Evolutionary conservation across 805 yeast genomes (phyloP), one percentile per base, ranked within the genome.

Genomic region (Saturnispora kantuleensis): DNA sequence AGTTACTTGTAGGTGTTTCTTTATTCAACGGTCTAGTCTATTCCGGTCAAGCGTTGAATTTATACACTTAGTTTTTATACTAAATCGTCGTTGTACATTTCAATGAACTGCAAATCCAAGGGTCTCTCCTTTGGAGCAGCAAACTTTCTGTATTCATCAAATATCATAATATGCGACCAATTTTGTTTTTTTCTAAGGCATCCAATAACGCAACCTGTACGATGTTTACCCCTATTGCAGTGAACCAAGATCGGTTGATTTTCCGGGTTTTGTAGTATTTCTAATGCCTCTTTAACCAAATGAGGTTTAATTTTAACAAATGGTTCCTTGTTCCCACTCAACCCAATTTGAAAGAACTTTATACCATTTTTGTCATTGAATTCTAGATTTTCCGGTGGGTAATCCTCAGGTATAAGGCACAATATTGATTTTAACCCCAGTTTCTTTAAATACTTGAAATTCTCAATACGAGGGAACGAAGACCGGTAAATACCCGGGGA

Each of bases 181-280:
- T 81, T 79, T 58, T 90, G 97, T 43, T 89, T 65, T 54, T 93
- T 71, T 48, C 98, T 67, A 31, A 93, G 71, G 57, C 96, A 90
- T 2, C 98, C 98, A 29, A 93, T 89, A 12, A 93, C 69, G 62
- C 97, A 93, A 0, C 98, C 98, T 0, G 98, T 93, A 53, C 98
- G 72, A 62, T 93, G 98, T 61, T 90, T 93, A 10, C 98, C 98
- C 47, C 96, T 69, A 64, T 93, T 93, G 65, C 98, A 93, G 62
- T 93, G 98, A 37, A 93, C 85, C 50, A 93, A 67, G 10, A 93
- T 69, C 2, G 98, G 98, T 47, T 88, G 97, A 62, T 93, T 90
- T 17, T 60, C 79, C 0, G 97, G 96, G 56, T 93, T 72, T 12
- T 87, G 61, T 11, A 87, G 85, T 31, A 88, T 82, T 57, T 81